phyloP scores from a whole-genome alignment of 306 rosid species.

The Rubus idaeus region DNA sequence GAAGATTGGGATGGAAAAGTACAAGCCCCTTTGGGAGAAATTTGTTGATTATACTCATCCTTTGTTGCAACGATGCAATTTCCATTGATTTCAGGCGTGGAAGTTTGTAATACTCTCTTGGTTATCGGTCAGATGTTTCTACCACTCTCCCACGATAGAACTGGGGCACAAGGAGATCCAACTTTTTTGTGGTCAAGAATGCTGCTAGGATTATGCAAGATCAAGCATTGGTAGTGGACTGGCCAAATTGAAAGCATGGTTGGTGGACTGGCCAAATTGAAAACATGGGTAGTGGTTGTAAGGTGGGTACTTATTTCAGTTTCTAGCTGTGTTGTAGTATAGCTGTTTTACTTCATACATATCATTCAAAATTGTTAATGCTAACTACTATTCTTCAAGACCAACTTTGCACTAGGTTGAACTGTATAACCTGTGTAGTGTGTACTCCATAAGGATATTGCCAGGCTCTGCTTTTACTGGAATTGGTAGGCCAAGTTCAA shows the following conservation, averaged over 20 bases:
- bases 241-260: slow-evolving; percentile 33
- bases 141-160: slow-evolving; percentile 23
- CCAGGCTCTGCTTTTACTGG: background rate
- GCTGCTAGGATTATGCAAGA: slow-evolving; percentile 50
- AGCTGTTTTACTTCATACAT: slow-evolving; percentile 25
- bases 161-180: slow-evolving; percentile 22
- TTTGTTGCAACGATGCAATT: slow-evolving; percentile 68
- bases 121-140: background rate
- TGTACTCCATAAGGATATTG: background rate
- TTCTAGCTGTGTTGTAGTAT: slow-evolving; percentile 36
- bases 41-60: slow-evolving; percentile 69
- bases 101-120: slow-evolving; percentile 3
- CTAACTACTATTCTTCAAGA: slow-evolving; percentile 2
- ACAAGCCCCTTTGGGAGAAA: slow-evolving; percentile 88
- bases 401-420: slow-evolving; percentile 13
- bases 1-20: slow-evolving; percentile 89
- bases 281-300: slow-evolving; percentile 45
- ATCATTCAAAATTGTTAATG: slow-evolving; percentile 29
- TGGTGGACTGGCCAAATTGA: slow-evolving; percentile 16
- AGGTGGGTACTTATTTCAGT: slow-evolving; percentile 30
- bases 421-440: background rate
- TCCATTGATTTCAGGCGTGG: slow-evolving; percentile 47
- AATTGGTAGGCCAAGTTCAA: background rate
- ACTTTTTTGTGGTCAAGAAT: slow-evolving; percentile 33
- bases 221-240: slow-evolving; percentile 43